A percentile compares a stretch with the other conserved stretches of the same genome.
These are phyloP conservation scores for Lodderomyces theae DNA, from an alignment of 1,139 yeast species.

Conservation along the genomic window DNA sequence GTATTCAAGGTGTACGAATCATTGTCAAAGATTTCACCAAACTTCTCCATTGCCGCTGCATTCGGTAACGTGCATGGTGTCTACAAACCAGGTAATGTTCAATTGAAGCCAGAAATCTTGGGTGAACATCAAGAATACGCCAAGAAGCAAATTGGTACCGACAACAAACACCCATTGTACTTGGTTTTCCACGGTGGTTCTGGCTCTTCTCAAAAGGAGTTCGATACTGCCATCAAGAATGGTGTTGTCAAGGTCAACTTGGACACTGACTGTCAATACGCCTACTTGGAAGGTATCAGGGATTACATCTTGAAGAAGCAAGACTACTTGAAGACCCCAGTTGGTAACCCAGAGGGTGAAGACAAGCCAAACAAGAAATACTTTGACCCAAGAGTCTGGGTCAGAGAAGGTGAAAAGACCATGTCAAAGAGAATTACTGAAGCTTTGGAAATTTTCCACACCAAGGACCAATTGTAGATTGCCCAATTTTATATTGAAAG, in stretches of 20 bases:
- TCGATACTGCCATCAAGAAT: slow-evolving; percentile 81
- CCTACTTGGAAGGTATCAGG: slow-evolving; percentile 94
- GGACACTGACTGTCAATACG: slow-evolving; percentile 98
- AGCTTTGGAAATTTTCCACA: slow-evolving; percentile 85
- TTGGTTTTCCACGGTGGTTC: slow-evolving; percentile 99
- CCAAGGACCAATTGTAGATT: slow-evolving; percentile 57
- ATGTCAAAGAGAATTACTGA: slow-evolving; percentile 82
- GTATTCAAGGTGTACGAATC: slow-evolving; percentile 91
- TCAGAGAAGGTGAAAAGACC: slow-evolving; percentile 99
- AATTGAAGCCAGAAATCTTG: slow-evolving; percentile 86
- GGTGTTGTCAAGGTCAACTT: slow-evolving; percentile 99
- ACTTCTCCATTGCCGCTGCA: slow-evolving; percentile 99
- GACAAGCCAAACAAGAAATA: slow-evolving; percentile 99
- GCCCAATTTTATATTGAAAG: not conserved
- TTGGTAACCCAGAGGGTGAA: slow-evolving; percentile 99
- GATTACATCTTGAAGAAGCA: slow-evolving; percentile 94
- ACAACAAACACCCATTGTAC: slow-evolving; percentile 74
- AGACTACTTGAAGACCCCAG: slow-evolving; percentile 84
- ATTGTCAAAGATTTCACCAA: slow-evolving; percentile 86
- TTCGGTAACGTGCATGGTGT: slow-evolving; percentile 99
- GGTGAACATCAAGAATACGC: slow-evolving; percentile 95
- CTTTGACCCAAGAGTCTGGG: slow-evolving; percentile 99
- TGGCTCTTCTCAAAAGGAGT: slow-evolving; percentile 91
- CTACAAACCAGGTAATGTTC: slow-evolving; percentile 98
- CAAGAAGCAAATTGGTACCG: slow-evolving; percentile 56